Conservation (phyloP, 2,329 filamentous ascomycete species). For the Tolypocladium cylindrosporum region DNA sequence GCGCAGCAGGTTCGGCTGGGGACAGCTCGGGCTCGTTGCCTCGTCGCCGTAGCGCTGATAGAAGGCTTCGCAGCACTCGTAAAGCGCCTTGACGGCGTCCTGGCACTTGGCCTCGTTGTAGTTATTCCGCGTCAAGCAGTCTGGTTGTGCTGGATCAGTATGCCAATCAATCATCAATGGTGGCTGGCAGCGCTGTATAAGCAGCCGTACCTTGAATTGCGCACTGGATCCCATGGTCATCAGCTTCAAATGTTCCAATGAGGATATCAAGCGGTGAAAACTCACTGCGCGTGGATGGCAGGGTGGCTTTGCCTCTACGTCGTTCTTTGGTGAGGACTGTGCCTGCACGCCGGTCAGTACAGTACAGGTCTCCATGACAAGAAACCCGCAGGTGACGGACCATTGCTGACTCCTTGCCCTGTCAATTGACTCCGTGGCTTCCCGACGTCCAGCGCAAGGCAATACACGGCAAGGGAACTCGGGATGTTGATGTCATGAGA, state of each 20-base stretch:
- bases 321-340: conserved; percentile 44
- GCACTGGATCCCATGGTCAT: conserved; percentile 44
- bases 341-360: conserved; percentile 2
- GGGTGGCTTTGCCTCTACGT: conserved; percentile 64
- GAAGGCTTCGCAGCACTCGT: conserved; percentile 87
- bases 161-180: neutral
- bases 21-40: conserved; percentile 73
- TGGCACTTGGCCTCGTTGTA: conserved; percentile 83
- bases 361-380: neutral
- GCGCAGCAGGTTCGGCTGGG: conserved; percentile 67
- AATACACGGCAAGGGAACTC: neutral
- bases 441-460: neutral
- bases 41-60: conserved; percentile 71
- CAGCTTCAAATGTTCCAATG: neutral
- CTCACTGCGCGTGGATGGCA: conserved; percentile 78
- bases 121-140: conserved; percentile 73
- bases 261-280: neutral
- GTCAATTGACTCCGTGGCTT: neutral
- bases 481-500: neutral
- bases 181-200: neutral
- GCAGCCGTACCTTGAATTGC: conserved; percentile 67
- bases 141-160: conserved; percentile 30
- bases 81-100: conserved; percentile 69
- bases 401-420: neutral
- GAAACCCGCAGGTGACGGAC: neutral